Percentiles rank a stretch among this genome's conserved stretches.
phyloP scores from a whole-genome alignment of 1,284 basidiomycete species.

The Gymnopus androsaceus region DNA sequence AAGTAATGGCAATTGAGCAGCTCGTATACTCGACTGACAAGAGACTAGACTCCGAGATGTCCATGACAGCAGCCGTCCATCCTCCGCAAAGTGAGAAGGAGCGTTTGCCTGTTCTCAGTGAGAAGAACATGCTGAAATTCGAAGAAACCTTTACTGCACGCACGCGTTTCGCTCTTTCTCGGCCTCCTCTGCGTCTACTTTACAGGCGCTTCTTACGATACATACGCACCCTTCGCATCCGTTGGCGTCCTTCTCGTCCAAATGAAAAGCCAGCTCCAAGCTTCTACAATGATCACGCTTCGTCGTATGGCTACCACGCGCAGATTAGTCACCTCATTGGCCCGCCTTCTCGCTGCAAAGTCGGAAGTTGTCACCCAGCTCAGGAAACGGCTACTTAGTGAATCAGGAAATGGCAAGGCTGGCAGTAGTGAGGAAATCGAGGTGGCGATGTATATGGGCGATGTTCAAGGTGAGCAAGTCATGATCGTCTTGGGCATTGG shows the following conservation, averaged over 20 bases:
- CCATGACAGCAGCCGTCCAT: neutral
- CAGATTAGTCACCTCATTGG: slow-evolving; percentile 81
- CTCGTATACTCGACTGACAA: slow-evolving; percentile 53
- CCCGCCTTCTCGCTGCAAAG: slow-evolving; percentile 79
- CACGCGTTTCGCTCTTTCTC: slow-evolving; percentile 36
- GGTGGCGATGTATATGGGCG: slow-evolving; percentile 87
- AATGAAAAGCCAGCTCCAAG: slow-evolving; percentile 23
- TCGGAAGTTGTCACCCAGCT: slow-evolving; percentile 83
- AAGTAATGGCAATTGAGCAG: slow-evolving; percentile 79
- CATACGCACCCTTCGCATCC: slow-evolving; percentile 5
- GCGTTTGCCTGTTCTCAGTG: neutral
- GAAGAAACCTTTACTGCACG: slow-evolving; percentile 19
- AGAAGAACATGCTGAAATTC: slow-evolving; percentile 6
- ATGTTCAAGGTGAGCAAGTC: slow-evolving; percentile 80
- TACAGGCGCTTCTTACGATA: slow-evolving; percentile 35
- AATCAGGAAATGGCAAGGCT: slow-evolving; percentile 42
- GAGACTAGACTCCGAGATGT: no score
- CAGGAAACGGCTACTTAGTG: slow-evolving; percentile 67
- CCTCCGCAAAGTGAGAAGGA: slow-evolving; percentile 13
- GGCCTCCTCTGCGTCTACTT: slow-evolving; percentile 32
- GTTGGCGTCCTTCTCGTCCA: slow-evolving; percentile 6
- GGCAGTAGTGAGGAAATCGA: slow-evolving; percentile 54
- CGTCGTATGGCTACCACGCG: slow-evolving; percentile 81
- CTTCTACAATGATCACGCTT: slow-evolving; percentile 45
- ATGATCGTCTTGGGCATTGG: neutral